Conservation (phyloP, 2,329 filamentous ascomycete species). For the Ophiostoma sp. region DNA sequence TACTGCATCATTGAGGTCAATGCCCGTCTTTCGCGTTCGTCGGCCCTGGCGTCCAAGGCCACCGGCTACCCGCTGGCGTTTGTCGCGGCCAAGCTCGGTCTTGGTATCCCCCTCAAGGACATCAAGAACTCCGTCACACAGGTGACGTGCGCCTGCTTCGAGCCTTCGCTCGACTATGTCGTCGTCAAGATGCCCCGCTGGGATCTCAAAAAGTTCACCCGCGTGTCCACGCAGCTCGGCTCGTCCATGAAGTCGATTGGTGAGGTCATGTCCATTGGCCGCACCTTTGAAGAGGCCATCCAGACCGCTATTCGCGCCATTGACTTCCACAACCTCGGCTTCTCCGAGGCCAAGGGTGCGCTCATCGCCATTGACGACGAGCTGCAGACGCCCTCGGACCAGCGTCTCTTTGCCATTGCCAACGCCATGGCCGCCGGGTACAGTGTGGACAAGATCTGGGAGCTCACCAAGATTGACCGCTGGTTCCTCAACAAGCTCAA, state of each 20-base stretch:
- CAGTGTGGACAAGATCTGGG: slow-evolving; percentile 94
- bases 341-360: slow-evolving; percentile 78
- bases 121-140: slow-evolving; percentile 96
- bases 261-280: slow-evolving; percentile 97
- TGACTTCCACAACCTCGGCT: slow-evolving; percentile 92
- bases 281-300: slow-evolving; percentile 96
- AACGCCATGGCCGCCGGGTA: slow-evolving; percentile 97
- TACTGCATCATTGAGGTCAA: slow-evolving; percentile 99
- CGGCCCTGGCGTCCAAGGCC: slow-evolving; percentile 92
- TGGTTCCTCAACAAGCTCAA: slow-evolving; percentile 96
- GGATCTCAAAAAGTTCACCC: slow-evolving; percentile 98
- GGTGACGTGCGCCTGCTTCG: slow-evolving; percentile 94
- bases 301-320: slow-evolving; percentile 97
- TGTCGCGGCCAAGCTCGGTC: slow-evolving; percentile 92
- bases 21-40: slow-evolving; percentile 90
- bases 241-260: slow-evolving; percentile 99
- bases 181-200: slow-evolving; percentile 98
- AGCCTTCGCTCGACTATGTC: slow-evolving; percentile 95
- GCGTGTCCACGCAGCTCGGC: slow-evolving; percentile 91
- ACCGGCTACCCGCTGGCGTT: slow-evolving; percentile 96
- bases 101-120: slow-evolving; percentile 92
- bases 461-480: slow-evolving; percentile 97
- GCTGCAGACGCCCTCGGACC: slow-evolving; percentile 94
- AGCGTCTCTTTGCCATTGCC: slow-evolving; percentile 94
- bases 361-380: slow-evolving; percentile 96